A percentile compares a stretch with the other conserved stretches of the same genome.
Conservation (phyloP, 306 rosid species). For the Lablab purpureus region DNA sequence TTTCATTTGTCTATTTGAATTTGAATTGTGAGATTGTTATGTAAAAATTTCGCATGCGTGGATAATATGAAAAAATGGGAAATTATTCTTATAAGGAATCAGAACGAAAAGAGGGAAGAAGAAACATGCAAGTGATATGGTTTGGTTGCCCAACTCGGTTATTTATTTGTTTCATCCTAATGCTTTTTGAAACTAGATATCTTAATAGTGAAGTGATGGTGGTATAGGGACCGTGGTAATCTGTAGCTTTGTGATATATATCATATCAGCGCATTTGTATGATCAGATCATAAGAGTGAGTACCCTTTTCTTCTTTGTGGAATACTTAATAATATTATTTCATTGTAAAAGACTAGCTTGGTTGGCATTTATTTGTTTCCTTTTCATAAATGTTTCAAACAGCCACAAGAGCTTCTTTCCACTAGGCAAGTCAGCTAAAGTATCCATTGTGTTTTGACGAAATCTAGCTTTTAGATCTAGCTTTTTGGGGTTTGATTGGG, state of each 20-base stretch:
- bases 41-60: neutral
- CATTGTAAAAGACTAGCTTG: neutral
- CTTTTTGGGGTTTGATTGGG: neutral
- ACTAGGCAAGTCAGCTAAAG: neutral
- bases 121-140: neutral
- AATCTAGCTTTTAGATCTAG: neutral
- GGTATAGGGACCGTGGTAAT: neutral
- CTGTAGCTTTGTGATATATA: constrained; percentile 1
- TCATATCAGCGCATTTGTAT: neutral
- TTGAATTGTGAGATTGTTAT: constrained; percentile 30
- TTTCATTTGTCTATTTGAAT: constrained; percentile 20
- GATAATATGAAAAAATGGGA: neutral
- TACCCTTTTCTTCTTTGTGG: neutral
- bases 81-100: neutral
- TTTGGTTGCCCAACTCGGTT: neutral
- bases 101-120: neutral
- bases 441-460: neutral
- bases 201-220: constrained; percentile 17
- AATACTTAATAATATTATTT: constrained; percentile 14
- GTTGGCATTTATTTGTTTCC: neutral
- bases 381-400: neutral
- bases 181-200: neutral
- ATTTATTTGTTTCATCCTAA: neutral
- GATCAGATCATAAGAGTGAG: neutral
- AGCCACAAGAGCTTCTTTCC: neutral